These are phyloP conservation scores for Dissoconium aciculare DNA, from an alignment of 2,329 filamentous ascomycete species.

Conservation along the genomic window DNA sequence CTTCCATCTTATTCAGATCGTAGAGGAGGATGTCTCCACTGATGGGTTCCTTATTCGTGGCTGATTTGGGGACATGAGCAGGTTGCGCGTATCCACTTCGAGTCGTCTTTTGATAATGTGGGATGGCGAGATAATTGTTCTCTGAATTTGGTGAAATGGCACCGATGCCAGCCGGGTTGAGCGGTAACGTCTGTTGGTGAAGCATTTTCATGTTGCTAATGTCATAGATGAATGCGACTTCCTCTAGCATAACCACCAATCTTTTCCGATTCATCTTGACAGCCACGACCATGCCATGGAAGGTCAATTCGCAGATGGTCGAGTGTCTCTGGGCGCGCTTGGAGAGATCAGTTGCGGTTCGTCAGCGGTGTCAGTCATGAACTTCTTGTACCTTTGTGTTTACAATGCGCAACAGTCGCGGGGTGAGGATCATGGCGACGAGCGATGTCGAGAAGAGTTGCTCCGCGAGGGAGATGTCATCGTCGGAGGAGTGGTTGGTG, in stretches of 20 bases:
- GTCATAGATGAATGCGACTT: conserved; percentile 95
- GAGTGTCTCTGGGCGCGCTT: conserved; percentile 43
- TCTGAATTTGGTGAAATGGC: conserved; percentile 88
- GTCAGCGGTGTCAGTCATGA: no score
- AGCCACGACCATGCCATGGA: conserved; percentile 87
- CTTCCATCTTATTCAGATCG: conserved; percentile 75
- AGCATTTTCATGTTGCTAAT: conserved; percentile 97
- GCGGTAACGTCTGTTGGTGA: conserved; percentile 82
- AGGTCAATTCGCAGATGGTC: conserved; percentile 96
- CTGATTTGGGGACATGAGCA: conserved; percentile 69
- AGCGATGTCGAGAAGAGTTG: conserved; percentile 98
- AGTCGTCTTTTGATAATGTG: conserved; percentile 52
- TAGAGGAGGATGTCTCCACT: conserved; percentile 88
- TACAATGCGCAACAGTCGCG: conserved; percentile 82
- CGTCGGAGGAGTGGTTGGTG: conserved; percentile 81
- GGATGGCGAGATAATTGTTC: conserved; percentile 90
- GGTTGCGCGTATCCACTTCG: conserved; percentile 36
- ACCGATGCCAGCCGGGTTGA: conserved; percentile 76
- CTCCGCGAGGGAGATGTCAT: conserved; percentile 85
- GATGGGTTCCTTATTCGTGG: conserved; percentile 54
- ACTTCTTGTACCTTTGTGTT: conserved; percentile 92
- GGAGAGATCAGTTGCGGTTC: conserved; percentile 9
- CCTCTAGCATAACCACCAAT: conserved; percentile 82
- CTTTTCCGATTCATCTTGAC: conserved; percentile 90
- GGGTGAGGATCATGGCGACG: conserved; percentile 83